Evolutionary conservation across 1,284 basidiomycete genomes (phyloP).

Genomic region (Marasmius oreades): DNA sequence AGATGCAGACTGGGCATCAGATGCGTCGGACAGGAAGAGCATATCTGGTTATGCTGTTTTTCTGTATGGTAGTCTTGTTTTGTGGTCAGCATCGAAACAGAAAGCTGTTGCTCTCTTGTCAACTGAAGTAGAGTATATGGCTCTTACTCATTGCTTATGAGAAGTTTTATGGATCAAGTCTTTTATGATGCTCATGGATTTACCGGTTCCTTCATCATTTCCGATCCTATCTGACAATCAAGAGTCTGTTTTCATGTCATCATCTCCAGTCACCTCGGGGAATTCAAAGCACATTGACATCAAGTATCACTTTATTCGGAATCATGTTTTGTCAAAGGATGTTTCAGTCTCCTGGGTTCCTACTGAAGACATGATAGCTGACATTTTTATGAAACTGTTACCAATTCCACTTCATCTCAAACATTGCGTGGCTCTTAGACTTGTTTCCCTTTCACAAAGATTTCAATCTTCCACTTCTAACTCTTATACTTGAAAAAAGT

Average conservation of each 20-base stretch:
- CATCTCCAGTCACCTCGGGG: constrained; percentile 5
- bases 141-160: not conserved
- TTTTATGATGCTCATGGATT: constrained; percentile 1
- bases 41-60: constrained; percentile 18
- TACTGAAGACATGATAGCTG: constrained; percentile 15
- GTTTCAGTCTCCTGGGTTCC: constrained; percentile 16
- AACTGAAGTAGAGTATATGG: constrained; percentile 8
- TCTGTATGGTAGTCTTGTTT: constrained; percentile 7
- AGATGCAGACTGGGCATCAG: constrained; percentile 18
- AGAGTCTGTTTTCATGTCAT: constrained; percentile 7
- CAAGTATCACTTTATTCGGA: constrained; percentile 13
- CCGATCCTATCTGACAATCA: constrained; percentile 16
- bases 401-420: not conserved
- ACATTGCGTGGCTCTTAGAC: not conserved
- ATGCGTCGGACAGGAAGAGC: constrained; percentile 6
- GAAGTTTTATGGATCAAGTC: constrained; percentile 11
- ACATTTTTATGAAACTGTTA: constrained; percentile 4
- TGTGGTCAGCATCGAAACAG: constrained; percentile 17
- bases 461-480: too few species aligned
- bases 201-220: constrained; percentile 10
- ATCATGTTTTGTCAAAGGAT: constrained; percentile 9
- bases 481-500: too few species aligned
- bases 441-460: not conserved
- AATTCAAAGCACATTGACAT: constrained; percentile 15
- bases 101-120: constrained; percentile 14